Conservation (phyloP, 257 asterid genomes). For the Solanum rostratum region DNA sequence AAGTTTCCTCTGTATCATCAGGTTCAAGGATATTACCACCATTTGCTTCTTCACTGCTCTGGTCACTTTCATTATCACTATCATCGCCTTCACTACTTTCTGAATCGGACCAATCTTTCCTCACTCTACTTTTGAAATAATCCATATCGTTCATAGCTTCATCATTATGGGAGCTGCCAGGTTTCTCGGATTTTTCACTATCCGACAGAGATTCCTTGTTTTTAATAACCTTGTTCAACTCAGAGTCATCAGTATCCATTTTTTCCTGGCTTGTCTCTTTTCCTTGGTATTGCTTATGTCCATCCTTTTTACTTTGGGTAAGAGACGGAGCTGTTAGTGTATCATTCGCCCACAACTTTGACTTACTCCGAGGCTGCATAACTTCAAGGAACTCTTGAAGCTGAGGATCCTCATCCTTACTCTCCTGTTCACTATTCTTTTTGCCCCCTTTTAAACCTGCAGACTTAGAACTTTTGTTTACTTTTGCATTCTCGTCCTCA, state of each 20-base stretch:
- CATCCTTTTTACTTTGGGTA: conserved; percentile 15
- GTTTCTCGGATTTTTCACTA: conserved; percentile 19
- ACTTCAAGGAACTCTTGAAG: conserved; percentile 81
- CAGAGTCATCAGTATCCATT: conserved; percentile 8
- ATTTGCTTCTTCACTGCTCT: conserved; percentile 11
- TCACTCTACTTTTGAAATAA: conserved; percentile 65
- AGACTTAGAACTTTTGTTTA: conserved; percentile 18
- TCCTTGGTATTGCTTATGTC: conserved; percentile 13
- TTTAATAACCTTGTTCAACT: conserved; percentile 21
- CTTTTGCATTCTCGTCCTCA: conserved; percentile 20
- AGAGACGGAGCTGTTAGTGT: conserved; percentile 40
- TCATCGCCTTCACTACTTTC: conserved; percentile 46
- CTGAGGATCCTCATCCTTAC: conserved; percentile 49
- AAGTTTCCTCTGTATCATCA: conserved; percentile 20
- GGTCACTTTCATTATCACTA: conserved; percentile 18
- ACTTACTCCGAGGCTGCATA: conserved; percentile 70
- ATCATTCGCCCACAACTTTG: conserved; percentile 95
- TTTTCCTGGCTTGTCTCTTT: conserved; percentile 13
- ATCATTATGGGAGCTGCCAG: conserved; percentile 25
- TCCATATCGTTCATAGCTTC: conserved; percentile 59
- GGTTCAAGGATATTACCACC: conserved; percentile 15
- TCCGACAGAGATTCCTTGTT: conserved; percentile 17
- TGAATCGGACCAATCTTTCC: conserved; percentile 59
- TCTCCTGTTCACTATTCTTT: conserved; percentile 30
- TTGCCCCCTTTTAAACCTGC: conserved; percentile 24